Evolutionary conservation across 2,329 filamentous ascomycete genomes (phyloP).

Genomic region (Plectosphaerella cucumerina): DNA sequence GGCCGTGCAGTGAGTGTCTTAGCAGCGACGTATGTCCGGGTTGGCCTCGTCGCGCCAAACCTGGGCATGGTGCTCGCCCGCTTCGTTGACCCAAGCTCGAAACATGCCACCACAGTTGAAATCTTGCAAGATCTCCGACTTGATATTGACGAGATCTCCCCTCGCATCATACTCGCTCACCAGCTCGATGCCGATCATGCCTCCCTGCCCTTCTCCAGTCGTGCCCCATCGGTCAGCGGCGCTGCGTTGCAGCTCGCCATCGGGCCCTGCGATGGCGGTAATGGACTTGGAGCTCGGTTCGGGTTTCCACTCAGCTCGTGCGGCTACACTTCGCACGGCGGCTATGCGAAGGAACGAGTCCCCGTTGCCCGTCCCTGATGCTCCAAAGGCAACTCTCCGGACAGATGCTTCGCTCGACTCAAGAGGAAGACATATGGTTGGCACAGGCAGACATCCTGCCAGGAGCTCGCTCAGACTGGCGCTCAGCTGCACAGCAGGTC

Average conservation of each 20-base stretch:
- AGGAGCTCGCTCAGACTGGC: constrained; percentile 43
- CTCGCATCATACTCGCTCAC: constrained; percentile 39
- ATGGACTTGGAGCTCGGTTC: constrained; percentile 54
- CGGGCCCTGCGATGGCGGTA: constrained; percentile 61
- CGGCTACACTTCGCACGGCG: constrained; percentile 67
- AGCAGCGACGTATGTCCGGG: constrained; percentile 4
- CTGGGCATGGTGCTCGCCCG: constrained; percentile 52
- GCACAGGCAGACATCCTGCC: constrained; percentile 56
- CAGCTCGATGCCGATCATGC: constrained; percentile 77
- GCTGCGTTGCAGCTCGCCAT: constrained; percentile 69
- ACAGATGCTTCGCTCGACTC: background rate
- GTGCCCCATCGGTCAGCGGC: constrained; percentile 69
- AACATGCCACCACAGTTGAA: constrained; percentile 90
- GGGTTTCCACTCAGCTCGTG: constrained; percentile 63
- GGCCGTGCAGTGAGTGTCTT: too few relatives aligned
- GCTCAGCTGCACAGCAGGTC: constrained; percentile 31
- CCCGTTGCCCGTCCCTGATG: constrained; percentile 83
- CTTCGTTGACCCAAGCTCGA: constrained; percentile 67
- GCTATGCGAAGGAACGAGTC: constrained; percentile 76
- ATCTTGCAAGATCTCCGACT: constrained; percentile 62
- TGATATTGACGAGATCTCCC: constrained; percentile 35
- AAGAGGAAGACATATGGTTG: constrained; percentile 33
- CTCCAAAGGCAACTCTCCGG: constrained; percentile 43
- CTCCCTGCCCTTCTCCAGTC: constrained; percentile 77
- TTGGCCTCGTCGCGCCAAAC: constrained; percentile 40